These are phyloP conservation scores for Coniella vitis DNA, from an alignment of 2,329 filamentous ascomycete genomes.

Conservation along the genomic window DNA sequence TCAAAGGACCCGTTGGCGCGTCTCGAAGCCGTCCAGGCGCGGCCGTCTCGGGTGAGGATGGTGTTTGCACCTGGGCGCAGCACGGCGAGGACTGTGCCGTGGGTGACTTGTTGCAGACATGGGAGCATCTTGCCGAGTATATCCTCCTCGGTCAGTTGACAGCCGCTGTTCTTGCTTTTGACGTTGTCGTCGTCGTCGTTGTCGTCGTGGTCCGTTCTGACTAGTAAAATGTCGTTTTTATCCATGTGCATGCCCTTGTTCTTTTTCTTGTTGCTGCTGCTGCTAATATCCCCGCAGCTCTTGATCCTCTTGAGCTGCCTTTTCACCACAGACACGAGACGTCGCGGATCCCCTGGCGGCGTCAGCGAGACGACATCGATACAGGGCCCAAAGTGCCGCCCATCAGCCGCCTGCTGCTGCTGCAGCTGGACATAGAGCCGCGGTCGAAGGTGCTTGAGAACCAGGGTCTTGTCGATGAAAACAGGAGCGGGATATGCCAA, in stretches of 20 bases:
- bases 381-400: slow-evolving; percentile 1
- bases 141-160: no score
- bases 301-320: slow-evolving; percentile 2
- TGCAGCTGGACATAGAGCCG: slow-evolving; percentile 9
- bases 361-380: slow-evolving; percentile 9
- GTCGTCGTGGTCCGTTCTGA: not conserved
- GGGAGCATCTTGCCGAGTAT: not conserved
- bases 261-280: no score
- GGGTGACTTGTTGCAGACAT: not conserved
- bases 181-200: not conserved
- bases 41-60: slow-evolving; percentile 5
- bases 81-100: slow-evolving; percentile 1
- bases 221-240: slow-evolving; percentile 5
- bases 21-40: not conserved
- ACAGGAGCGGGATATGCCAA: slow-evolving; percentile 8
- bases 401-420: not conserved
- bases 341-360: slow-evolving; percentile 4
- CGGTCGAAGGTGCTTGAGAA: slow-evolving; percentile 8
- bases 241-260: not conserved
- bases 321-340: slow-evolving; percentile 8
- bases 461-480: slow-evolving; percentile 1
- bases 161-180: not conserved
- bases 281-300: not conserved
- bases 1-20: slow-evolving; percentile 5
- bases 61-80: slow-evolving; percentile 1